phyloP scores from a whole-genome alignment of 352 stramenopile genomes.

The Phytopythium helicoides region DNA sequence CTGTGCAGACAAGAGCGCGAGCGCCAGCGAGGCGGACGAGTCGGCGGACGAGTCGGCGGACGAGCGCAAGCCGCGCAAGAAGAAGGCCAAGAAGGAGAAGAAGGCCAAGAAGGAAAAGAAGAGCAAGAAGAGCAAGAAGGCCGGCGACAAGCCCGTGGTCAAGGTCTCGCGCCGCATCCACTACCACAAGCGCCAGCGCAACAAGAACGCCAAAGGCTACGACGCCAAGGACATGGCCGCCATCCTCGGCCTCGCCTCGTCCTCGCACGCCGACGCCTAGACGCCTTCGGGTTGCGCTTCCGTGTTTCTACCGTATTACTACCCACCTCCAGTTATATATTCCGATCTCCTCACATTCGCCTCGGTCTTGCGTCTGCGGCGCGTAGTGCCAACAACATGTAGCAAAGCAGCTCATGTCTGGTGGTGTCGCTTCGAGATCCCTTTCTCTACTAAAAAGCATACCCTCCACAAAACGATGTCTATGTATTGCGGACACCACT shows the following conservation, averaged over 20 bases:
- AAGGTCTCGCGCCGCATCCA: conserved; percentile 67
- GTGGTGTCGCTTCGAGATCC: no score
- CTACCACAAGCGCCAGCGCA: conserved; percentile 77
- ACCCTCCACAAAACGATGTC: no score
- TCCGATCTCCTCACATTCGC: no score
- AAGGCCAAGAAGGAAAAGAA: conserved; percentile 43
- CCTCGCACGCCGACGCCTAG: conserved; percentile 7
- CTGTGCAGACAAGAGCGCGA: conserved; percentile 25
- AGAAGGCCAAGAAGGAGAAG: conserved; percentile 39
- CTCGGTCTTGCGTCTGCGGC: no score
- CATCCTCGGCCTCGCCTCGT: conserved; percentile 78
- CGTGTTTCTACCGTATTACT: not conserved
- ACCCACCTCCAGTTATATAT: not conserved
- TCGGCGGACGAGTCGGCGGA: no score
- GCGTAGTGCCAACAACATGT: no score
- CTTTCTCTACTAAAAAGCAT: no score
- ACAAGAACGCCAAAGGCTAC: conserved; percentile 89
- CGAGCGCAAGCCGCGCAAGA: conserved; percentile 26
- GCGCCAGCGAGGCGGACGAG: conserved; percentile 25
- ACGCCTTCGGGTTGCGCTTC: not conserved
- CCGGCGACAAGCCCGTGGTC: conserved; percentile 17
- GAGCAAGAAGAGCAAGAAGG: conserved; percentile 49
- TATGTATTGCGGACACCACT: no score
- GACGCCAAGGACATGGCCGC: conserved; percentile 79
- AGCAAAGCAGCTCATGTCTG: no score